Evolutionary conservation across 73 alveolate genomes (phyloP).

Genomic region (Tetrahymena elliotti): DNA sequence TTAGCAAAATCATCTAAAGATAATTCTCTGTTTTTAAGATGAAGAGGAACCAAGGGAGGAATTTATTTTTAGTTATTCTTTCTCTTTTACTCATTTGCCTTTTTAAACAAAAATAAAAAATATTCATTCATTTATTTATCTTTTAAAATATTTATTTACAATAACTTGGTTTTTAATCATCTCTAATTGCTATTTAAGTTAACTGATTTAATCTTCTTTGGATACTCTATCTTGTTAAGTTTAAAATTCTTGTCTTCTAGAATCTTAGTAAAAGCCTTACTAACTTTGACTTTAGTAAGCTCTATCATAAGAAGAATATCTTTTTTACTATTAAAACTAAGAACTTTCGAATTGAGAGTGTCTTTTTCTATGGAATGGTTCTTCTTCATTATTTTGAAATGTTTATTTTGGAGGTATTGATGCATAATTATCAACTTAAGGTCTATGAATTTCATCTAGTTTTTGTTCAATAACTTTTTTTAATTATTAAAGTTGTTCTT

Average conservation of each 20-base stretch:
- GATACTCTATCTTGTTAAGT: background rate
- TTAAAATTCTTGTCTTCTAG: background rate
- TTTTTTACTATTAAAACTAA: background rate
- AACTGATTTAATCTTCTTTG: background rate
- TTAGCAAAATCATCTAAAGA: background rate
- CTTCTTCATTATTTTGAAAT: background rate
- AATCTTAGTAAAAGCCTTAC: background rate
- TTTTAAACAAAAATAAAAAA: background rate
- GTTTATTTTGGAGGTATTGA: background rate
- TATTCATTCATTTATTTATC: background rate
- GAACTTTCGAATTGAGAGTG: background rate
- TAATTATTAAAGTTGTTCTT: background rate
- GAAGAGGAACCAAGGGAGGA: background rate
- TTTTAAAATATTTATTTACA: background rate
- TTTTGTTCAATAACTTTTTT: background rate
- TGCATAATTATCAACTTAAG: background rate
- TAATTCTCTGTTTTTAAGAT: background rate
- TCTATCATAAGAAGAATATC: background rate
- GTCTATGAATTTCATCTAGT: background rate
- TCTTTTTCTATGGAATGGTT: background rate
- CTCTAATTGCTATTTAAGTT: background rate
- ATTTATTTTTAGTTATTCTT: background rate
- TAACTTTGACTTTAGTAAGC: background rate
- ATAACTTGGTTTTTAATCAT: background rate
- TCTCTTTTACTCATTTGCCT: background rate